A percentile compares a stretch with the other conserved stretches of the same genome.
phyloP scores from a whole-genome alignment of 345 rosid genomes.

The Salix brachista region DNA sequence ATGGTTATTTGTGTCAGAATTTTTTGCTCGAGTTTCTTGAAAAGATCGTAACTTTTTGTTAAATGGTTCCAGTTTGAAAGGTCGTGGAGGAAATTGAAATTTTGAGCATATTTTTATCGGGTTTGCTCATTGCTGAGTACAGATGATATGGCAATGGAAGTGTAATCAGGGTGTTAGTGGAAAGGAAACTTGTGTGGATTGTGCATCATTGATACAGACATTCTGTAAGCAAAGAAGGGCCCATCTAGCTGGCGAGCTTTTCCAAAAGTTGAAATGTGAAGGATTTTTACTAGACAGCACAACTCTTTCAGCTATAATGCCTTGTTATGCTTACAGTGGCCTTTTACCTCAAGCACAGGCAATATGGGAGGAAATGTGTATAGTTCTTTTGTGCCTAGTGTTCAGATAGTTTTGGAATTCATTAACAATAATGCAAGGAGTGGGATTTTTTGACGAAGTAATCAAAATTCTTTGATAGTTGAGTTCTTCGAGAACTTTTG shows the following conservation, averaged over 20 bases:
- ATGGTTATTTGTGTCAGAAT: not conserved
- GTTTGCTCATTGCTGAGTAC: not conserved
- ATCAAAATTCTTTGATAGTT: slow-evolving; percentile 33
- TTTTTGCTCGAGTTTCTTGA: not conserved
- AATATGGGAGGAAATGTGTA: slow-evolving; percentile 49
- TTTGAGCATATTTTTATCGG: not conserved
- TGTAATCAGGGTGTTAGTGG: slow-evolving; percentile 11
- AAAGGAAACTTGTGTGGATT: slow-evolving; percentile 32
- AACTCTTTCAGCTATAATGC: slow-evolving; percentile 49
- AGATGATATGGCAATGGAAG: slow-evolving; percentile 31
- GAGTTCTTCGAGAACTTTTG: slow-evolving; percentile 25
- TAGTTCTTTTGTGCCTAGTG: slow-evolving; percentile 41
- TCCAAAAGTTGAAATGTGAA: slow-evolving; percentile 39
- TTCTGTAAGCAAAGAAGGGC: slow-evolving; percentile 30
- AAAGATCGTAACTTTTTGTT: not conserved
- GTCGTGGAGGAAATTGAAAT: not conserved
- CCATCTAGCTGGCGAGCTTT: slow-evolving; percentile 40
- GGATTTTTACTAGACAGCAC: slow-evolving; percentile 25
- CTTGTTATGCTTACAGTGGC: slow-evolving; percentile 45
- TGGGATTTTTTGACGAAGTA: slow-evolving; percentile 39
- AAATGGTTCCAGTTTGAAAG: not conserved
- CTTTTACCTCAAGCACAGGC: slow-evolving; percentile 38
- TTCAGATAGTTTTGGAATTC: slow-evolving; percentile 37
- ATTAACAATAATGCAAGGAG: slow-evolving; percentile 45
- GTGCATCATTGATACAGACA: slow-evolving; percentile 33